phyloP scores from a whole-genome alignment of 148 eudicot genomes.

The Limonium bicolor region DNA sequence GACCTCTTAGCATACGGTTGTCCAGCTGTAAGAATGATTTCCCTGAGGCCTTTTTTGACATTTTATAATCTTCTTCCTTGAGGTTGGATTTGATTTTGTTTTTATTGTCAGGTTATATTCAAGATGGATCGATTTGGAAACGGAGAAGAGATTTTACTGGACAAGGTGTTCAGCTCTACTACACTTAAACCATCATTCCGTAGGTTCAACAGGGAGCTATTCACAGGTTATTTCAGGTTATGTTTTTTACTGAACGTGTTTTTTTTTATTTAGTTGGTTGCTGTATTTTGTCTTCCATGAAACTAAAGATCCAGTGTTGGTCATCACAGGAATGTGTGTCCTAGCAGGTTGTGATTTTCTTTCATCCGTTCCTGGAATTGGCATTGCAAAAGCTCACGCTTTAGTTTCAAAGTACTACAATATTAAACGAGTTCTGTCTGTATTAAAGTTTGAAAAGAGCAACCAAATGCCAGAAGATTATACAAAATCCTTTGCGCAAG shows the following conservation, averaged over 20 bases:
- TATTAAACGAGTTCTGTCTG: conserved; percentile 54
- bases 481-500: conserved; percentile 42
- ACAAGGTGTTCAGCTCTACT: conserved; percentile 36
- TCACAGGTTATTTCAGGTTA: conserved; percentile 30
- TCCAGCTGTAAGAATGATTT: conserved; percentile 48
- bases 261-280: too few relatives aligned
- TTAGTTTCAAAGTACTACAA: conserved; percentile 63
- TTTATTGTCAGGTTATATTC: conserved; percentile 55
- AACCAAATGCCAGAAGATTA: conserved; percentile 64
- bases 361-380: conserved; percentile 80
- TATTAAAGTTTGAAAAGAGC: conserved; percentile 42
- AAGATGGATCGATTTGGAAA: conserved; percentile 81
- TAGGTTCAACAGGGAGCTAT: conserved; percentile 30
- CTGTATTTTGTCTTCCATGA: too few relatives aligned
- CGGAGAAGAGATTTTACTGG: conserved; percentile 53
- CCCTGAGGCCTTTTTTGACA: not conserved
- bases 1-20: conserved; percentile 78
- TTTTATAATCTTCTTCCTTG: not conserved
- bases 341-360: conserved; percentile 89
- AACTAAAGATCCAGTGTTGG: too few relatives aligned
- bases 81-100: not conserved
- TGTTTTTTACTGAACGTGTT: not conserved
- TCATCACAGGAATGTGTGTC: conserved; percentile 76
- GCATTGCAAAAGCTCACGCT: conserved; percentile 53
- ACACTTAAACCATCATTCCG: conserved; percentile 40